Percentiles rank a stretch among this genome's conserved stretches.
Conservation (phyloP, 2,329 filamentous ascomycete genomes). For the Fusarium luffae region DNA sequence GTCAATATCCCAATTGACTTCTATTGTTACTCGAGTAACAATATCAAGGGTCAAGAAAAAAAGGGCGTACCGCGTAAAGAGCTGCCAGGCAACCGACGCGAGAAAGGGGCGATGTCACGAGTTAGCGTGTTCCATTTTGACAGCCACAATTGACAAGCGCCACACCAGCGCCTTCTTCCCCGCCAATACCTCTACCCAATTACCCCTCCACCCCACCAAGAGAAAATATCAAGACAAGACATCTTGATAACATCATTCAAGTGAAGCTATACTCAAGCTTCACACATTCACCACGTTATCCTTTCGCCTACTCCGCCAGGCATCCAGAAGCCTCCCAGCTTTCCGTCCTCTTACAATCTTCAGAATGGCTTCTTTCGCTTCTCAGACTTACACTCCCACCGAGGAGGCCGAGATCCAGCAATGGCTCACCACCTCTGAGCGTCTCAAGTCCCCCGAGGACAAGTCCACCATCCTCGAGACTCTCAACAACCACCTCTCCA, state of each 20-base stretch:
- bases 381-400: slow-evolving; percentile 76
- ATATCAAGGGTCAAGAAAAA: slow-evolving; percentile 8
- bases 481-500: slow-evolving; percentile 88
- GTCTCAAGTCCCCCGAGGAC: slow-evolving; percentile 67
- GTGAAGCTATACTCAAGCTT: slow-evolving; percentile 44
- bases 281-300: slow-evolving; percentile 54
- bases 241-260: slow-evolving; percentile 20
- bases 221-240: slow-evolving; percentile 34
- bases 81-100: slow-evolving; percentile 48
- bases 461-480: slow-evolving; percentile 77
- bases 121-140: slow-evolving; percentile 31
- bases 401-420: slow-evolving; percentile 90
- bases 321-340: slow-evolving; percentile 53
- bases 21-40: slow-evolving; percentile 3
- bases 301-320: slow-evolving; percentile 53
- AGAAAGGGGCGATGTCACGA: slow-evolving; percentile 51
- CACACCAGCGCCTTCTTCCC: background rate
- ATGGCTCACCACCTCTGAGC: slow-evolving; percentile 83
- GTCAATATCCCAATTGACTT: background rate
- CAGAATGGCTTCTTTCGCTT: slow-evolving; percentile 74
- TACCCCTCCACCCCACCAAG: slow-evolving; percentile 45
- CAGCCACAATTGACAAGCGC: slow-evolving; percentile 5
- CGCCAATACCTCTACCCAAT: slow-evolving; percentile 1
- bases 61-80: slow-evolving; percentile 33
- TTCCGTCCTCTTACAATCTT: slow-evolving; percentile 43